Conservation (phyloP, 164 flowering plant genomes). For the Stephania japonica region DNA sequence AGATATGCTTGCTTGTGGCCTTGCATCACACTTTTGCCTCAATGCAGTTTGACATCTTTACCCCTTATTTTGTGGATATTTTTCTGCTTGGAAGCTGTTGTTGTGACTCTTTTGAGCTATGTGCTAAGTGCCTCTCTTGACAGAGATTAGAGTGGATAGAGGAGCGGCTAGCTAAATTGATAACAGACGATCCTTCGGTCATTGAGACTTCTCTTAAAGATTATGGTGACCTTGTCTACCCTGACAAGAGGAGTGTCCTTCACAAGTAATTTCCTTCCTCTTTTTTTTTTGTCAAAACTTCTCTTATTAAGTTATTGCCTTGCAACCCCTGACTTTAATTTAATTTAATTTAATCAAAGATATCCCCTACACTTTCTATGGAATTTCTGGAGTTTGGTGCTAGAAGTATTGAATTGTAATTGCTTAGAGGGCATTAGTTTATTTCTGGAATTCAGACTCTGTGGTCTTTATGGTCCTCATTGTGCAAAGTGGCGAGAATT, state of each 20-base stretch:
- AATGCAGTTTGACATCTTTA: conserved; percentile 44
- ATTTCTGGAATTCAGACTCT: too few species aligned
- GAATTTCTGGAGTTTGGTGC: too few species aligned
- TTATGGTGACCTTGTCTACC: conserved; percentile 75
- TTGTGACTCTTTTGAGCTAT: too few species aligned
- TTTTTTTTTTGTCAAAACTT: too few species aligned
- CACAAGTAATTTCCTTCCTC: conserved; percentile 38
- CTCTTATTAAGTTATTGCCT: background rate
- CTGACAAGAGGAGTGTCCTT: conserved; percentile 57
- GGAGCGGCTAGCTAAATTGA: conserved; percentile 70
- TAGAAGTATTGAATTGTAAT: too few species aligned
- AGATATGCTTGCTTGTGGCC: conserved; percentile 94
- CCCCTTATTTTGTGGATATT: background rate
- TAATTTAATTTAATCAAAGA: background rate
- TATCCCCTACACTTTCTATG: too few species aligned
- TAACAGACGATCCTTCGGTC: conserved; percentile 70
- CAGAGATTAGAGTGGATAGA: conserved; percentile 73
- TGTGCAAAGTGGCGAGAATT: too few species aligned
- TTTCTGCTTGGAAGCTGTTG: background rate
- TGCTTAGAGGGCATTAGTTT: too few species aligned
- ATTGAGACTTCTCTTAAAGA: conserved; percentile 64
- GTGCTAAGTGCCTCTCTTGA: conserved; percentile 7
- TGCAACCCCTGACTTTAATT: background rate
- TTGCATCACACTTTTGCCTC: conserved; percentile 85
- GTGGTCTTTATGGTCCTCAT: too few species aligned